phyloP scores from a whole-genome alignment of 768 basidiomycete species.

The Lactarius trivialis region DNA sequence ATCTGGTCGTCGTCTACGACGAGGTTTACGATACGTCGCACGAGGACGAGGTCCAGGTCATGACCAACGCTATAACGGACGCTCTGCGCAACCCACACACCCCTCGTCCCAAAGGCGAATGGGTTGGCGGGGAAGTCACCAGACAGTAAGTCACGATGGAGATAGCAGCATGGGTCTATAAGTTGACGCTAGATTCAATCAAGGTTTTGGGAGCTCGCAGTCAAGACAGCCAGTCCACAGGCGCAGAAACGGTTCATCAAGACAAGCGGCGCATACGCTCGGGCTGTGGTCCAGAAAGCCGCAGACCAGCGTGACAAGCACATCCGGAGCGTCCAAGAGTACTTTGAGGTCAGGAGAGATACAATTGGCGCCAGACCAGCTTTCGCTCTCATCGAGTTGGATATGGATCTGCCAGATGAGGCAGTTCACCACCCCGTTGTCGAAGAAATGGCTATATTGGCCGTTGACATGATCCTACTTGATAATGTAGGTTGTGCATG shows the following conservation, averaged over 20 bases:
- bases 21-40: slow-evolving; percentile 14
- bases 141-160: slow-evolving; percentile 9
- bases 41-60: background rate
- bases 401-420: background rate
- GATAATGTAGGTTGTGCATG: background rate
- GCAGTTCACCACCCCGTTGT: background rate
- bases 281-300: background rate
- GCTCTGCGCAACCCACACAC: slow-evolving; percentile 18
- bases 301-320: background rate
- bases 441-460: background rate
- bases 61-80: slow-evolving; percentile 16
- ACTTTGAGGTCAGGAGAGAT: background rate
- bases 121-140: slow-evolving; percentile 14
- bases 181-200: background rate
- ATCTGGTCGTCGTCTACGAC: slow-evolving; percentile 17
- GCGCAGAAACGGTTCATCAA: slow-evolving; percentile 8
- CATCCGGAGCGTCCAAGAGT: slow-evolving; percentile 3
- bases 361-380: background rate
- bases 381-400: background rate
- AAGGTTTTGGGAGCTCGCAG: slow-evolving; percentile 19
- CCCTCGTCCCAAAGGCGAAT: slow-evolving; percentile 12
- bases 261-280: background rate
- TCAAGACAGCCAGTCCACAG: slow-evolving; percentile 7
- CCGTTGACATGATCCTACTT: background rate
- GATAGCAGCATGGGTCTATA: background rate